Base-by-base conservation (phyloP, 192 early-diverging fungal genomes). In the Funneliformis geosporum region DNA sequence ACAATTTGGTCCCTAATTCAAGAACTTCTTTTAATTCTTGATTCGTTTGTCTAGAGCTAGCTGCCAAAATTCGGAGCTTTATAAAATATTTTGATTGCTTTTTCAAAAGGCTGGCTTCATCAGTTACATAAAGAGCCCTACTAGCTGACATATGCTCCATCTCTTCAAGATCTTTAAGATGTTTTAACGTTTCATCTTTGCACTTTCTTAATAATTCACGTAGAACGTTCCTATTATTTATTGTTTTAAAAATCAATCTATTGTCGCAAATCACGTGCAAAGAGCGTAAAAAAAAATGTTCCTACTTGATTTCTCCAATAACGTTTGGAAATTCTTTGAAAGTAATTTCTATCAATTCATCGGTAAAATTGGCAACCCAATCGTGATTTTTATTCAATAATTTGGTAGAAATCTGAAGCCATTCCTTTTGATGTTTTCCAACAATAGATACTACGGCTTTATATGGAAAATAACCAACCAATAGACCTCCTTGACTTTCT, bases 61-160 rank as follows among this genome's bases (percentile, higher is more conserved):
- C 62, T 27, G 62, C 23, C 0, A 64, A 64, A 11, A 64, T 28
- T 64, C 62, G 25, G 9, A 21, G 12, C 18, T 28, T 12, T 1
- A 64, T 64, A 64, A 27, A 64, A 64, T 64, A 64, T 64, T 64
- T 64, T 9, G 4, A 27, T 28, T 27, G 8, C 23, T 64, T 64
- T 27, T 64, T 64, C 8, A 64, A 18, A 10, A 64, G 11, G 9
- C 23, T 64, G n/a, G 62, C 25, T 27, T 64, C 62, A 64, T 64
- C 62, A 4, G 25, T 64, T 64, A 64, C 62, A 64, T 64, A 64
- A n/a, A 64, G 27, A 4, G 62, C 62, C 10, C 62, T 23, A 25
- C 62, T 64, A 28, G 62, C 25, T 64, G 62, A 64, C 61, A 64
- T 64, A 8, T 64, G 61, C 25, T 64, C 61, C 61, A 64, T 64